Evolutionary conservation across 2,329 filamentous ascomycete genomes (phyloP), one percentile per base, ranked within the genome.

Genomic region (Botrytis cinerea): DNA sequence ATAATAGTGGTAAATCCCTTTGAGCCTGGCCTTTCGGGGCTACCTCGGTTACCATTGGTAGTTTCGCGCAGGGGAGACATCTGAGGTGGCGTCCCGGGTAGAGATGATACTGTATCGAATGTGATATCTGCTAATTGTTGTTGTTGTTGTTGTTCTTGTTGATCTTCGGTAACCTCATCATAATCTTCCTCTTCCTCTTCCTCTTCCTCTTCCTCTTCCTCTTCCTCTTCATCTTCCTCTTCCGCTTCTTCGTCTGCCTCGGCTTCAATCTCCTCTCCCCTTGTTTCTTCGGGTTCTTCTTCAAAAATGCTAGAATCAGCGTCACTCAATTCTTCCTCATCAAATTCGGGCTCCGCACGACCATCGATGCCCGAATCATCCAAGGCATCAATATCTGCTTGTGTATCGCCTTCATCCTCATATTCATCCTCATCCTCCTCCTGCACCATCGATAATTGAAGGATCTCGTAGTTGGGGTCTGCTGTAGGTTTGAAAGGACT

Each of bases 401-500:
- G 80, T 1, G 80, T 81, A 69, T 81, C 77, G 38, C 77, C 78
- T 72, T 80, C 80, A 32, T 69, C 78, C 69, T 71, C 72, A 38
- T 81, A 77, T 38, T 72, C 70, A 28, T 72, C 71, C 22, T 69
- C 66, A 28, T 69, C 66, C n/a, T 69, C 66, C 75, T 72, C 71
- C 35, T 77, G 71, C 28, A 78, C 71, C 28, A 76, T 77, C 69
- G 75, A 78, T 22, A 81, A 69, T 28, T 81, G 82, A 12, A 82
- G 79, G 2, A 80, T 40, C 83, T 81, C 9, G 80, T 79, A 0
- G 84, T 87, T 79, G 86, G 86, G 62, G 2, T 87, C 85, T 64
- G 88, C 84, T 57, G 84, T 84, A 54, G 89, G 83, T 45, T 86
- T 86, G 32, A 90, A 85, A 0, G 89, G 89, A 73, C 88, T 89